Evolutionary conservation across 805 yeast genomes (phyloP), one percentile per base, ranked within the genome.

Genomic region (Zygosaccharomyces siamensis): DNA sequence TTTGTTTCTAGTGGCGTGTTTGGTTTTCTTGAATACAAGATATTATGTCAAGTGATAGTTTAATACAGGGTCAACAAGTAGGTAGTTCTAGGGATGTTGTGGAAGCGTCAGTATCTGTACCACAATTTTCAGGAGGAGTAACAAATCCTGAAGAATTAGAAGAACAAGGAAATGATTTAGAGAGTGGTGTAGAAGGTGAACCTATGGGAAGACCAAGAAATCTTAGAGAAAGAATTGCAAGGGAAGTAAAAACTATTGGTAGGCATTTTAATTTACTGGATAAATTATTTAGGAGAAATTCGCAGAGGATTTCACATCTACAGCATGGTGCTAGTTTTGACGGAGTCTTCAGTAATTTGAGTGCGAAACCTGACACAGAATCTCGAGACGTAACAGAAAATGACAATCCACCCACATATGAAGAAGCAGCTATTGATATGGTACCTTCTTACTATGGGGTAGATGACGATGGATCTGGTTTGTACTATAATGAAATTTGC

Each of bases 391-490:
- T 40, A 7, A 55, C 51, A 7, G 66, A 64, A 6, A 67, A 72
- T 8, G 90, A 84, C 51, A 72, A 72, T 28, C 84, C 87, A 18
- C 98, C 98, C 3, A 75, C 95, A 0, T 93, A 93, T 68, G 97
- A 88, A 48, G 98, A 90, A 63, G 98, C 96, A 0, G 88, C 96
- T 0, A 85, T 89, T 3, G 99, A 93, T 64, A 79, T 93, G 12
- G 81, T 95, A 0, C 99, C 99, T 0, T 96, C 96, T 35, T 93
- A 93, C 68, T 93, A 97, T 95, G 99, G 93, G 37, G 76, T 89
- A 62, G 79, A 88, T 4, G 86, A 95, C 4, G 89, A 84, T 7
- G 72, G 73, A 66, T 75, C 73, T 31, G 67, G 61, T 26, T 49
- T 67, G 55, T 83, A 79, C 58, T 83, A 79, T 48, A 97, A 93